Base-by-base conservation (phyloP, 306 rosid genomes). In the Glycyrrhiza uralensis region DNA sequence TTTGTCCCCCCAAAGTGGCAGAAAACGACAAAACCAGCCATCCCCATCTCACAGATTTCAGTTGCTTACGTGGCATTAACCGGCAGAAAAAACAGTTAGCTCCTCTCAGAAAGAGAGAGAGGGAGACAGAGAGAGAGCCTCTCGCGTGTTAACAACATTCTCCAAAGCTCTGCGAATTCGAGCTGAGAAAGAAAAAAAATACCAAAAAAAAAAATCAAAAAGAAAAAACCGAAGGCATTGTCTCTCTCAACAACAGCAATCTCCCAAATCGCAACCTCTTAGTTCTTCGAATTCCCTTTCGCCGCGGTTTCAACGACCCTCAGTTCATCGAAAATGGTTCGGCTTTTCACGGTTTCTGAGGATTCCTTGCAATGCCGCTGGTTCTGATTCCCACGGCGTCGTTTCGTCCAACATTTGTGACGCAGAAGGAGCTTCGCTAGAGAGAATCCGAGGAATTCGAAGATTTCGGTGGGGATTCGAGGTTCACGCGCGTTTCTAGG, bases 41-140 rank as follows among this genome's bases (percentile, higher is more conserved):
- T 83, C 87, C 74, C 83, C 38, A 44, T 87, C 88, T 64, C 82
- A 32, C 76, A 83, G 87, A 85, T 83, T 83, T 84, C 86, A 77
- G 73, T 75, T 68, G 81, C 76, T 85, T 90, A 81, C 86, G 86
- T 89, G 92, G 74, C 90, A 72, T 20, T 74, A 39, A 78, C 76
- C 79, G 45, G 66, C 75, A 69, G 35, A 58, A 72, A 58, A 84
- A 71, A 62, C 82, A 76, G 76, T 77, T 69, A 71, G 72, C 84
- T 66, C 75, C 79, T 75, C 67, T 45, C 74, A 1, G 24, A 4
- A 11, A 70, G 66, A 79, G 83, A 74, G 58, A 75, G 19, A 71
- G 60, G 54, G 78, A 41, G 75, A 70, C 83, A 76, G 77, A 41
- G 75, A 70, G 83, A 76, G 77, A 58, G 39, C 59, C 58, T 70